A percentile compares a stretch with the other conserved stretches of the same genome.
Evolutionary conservation across 108 stramenopile species (phyloP).

Genomic region (Cyclotella sp.): DNA sequence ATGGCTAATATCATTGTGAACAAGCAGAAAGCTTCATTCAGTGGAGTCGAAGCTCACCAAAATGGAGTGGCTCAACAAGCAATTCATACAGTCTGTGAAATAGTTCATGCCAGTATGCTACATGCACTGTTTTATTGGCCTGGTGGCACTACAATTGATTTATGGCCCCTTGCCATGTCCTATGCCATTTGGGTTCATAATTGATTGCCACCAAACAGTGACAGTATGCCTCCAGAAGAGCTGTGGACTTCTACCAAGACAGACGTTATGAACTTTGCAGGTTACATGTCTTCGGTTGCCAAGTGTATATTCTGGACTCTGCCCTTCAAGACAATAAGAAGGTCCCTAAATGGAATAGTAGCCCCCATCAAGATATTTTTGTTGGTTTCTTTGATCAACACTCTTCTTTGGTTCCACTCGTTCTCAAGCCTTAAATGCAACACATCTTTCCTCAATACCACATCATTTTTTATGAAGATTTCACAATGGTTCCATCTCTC

Average conservation of each 20-base stretch:
- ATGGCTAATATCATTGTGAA: not conserved
- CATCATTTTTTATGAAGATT: slow-evolving; percentile 20
- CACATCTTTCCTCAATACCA: slow-evolving; percentile 26
- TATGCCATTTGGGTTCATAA: slow-evolving; percentile 57
- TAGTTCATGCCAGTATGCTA: slow-evolving; percentile 51
- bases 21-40: slow-evolving; percentile 31
- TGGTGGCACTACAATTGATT: slow-evolving; percentile 3
- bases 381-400: not conserved
- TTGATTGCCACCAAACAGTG: no score
- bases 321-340: slow-evolving; percentile 10
- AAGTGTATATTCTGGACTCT: slow-evolving; percentile 21
- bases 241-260: not conserved
- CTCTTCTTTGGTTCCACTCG: slow-evolving; percentile 1
- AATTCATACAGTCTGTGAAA: slow-evolving; percentile 39
- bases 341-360: not conserved
- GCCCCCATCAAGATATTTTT: not conserved
- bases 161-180: slow-evolving; percentile 60
- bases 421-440: not conserved
- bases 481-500: not conserved
- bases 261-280: not conserved
- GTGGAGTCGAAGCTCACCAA: slow-evolving; percentile 67
- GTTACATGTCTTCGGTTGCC: slow-evolving; percentile 29
- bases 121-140: slow-evolving; percentile 58
- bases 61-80: slow-evolving; percentile 60
- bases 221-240: not conserved